Evolutionary conservation across 345 rosid species (phyloP).

Genomic region (Acer campestre): DNA sequence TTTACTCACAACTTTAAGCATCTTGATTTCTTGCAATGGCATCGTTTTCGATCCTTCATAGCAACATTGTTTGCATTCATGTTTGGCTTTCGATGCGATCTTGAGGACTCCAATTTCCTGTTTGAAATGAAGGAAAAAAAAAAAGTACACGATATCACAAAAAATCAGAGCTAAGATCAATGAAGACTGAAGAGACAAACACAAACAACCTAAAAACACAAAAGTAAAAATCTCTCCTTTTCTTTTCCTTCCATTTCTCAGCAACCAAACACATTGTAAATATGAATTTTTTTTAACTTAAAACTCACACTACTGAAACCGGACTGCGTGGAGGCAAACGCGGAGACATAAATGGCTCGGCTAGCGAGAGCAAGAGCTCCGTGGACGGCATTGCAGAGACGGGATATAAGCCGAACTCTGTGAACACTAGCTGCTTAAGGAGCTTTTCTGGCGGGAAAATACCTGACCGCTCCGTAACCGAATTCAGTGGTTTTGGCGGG

Average conservation of each 20-base stretch:
- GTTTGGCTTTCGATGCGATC: constrained; percentile 15
- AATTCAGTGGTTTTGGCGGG: constrained; percentile 20
- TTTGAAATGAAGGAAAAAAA: constrained; percentile 13
- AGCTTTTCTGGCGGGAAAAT: constrained; percentile 34
- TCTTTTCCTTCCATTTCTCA: constrained; percentile 10
- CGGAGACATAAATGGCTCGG: not conserved
- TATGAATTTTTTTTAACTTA: not conserved
- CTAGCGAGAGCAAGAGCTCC: constrained; percentile 15
- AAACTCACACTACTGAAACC: constrained; percentile 19
- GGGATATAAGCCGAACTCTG: constrained; percentile 42
- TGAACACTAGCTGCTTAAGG: constrained; percentile 42
- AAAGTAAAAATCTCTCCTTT: not conserved
- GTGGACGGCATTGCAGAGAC: constrained; percentile 13
- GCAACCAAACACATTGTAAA: constrained; percentile 10
- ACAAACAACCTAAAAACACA: too few species aligned
- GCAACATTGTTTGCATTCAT: constrained; percentile 20
- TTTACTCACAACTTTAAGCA: constrained; percentile 57
- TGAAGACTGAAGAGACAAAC: not conserved
- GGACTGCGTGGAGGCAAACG: constrained; percentile 22
- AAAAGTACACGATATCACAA: not conserved
- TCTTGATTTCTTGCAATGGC: constrained; percentile 56
- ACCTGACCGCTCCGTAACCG: constrained; percentile 5
- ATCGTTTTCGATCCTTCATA: constrained; percentile 38
- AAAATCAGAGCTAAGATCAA: not conserved
- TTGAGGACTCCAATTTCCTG: constrained; percentile 35